A percentile compares a stretch with the other conserved stretches of the same genome.
These are phyloP conservation scores for Chrysoporthe puriensis DNA, from an alignment of 2,329 filamentous ascomycete species.

Conservation along the genomic window DNA sequence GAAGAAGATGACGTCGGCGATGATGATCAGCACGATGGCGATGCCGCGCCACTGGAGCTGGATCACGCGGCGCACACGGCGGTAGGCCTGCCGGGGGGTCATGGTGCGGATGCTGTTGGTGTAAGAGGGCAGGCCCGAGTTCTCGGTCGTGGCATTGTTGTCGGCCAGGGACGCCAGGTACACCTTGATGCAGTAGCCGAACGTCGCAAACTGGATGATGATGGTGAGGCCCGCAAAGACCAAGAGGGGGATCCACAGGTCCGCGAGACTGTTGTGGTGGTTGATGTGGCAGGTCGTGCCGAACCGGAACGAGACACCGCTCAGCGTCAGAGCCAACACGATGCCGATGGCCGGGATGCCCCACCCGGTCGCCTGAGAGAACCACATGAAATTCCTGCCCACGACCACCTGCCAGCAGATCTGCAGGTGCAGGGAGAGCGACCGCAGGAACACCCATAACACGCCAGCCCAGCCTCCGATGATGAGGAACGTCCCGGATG, in stretches of 20 bases:
- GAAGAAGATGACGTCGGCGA: conserved; percentile 92
- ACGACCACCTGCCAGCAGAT: conserved; percentile 97
- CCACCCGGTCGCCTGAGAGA: conserved; percentile 80
- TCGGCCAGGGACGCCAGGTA: conserved; percentile 85
- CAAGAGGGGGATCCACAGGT: conserved; percentile 89
- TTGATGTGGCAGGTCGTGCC: conserved; percentile 94
- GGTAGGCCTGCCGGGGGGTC: conserved; percentile 85
- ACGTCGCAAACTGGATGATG: conserved; percentile 82
- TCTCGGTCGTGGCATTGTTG: conserved; percentile 69
- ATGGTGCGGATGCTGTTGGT: conserved; percentile 74
- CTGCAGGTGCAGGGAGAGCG: conserved; percentile 90
- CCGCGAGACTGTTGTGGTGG: conserved; percentile 78
- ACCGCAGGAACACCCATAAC: conserved; percentile 90
- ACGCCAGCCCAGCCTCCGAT: conserved; percentile 83
- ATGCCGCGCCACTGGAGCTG: conserved; percentile 95
- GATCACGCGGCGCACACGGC: conserved; percentile 82
- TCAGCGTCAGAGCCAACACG: conserved; percentile 76
- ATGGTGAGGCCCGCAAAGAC: conserved; percentile 76
- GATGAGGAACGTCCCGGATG: conserved; percentile 84
- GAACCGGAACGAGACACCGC: conserved; percentile 93
- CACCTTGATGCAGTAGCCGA: conserved; percentile 91
- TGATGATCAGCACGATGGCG: conserved; percentile 84
- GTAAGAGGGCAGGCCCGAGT: conserved; percentile 75
- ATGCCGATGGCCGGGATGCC: conserved; percentile 78
- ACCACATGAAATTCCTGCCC: conserved; percentile 87